A percentile compares a stretch with the other conserved stretches of the same genome.
phyloP scores from a whole-genome alignment of 192 early-diverging fungal genomes.

The Kickxella alabastrina region DNA sequence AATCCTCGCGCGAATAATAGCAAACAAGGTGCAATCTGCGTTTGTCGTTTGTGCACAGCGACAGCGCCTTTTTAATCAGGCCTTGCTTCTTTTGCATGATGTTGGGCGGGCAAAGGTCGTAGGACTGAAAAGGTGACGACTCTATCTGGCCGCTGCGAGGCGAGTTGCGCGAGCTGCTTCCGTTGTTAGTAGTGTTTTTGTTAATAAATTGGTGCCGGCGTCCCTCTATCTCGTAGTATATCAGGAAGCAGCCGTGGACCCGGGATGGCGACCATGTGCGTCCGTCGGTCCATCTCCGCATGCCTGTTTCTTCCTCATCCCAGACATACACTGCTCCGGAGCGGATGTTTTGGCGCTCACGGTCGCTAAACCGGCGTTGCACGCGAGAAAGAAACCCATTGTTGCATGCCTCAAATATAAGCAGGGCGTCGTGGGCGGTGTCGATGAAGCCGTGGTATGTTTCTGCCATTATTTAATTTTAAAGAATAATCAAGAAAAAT shows the following conservation, averaged over 20 bases:
- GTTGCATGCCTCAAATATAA: constrained; percentile 87
- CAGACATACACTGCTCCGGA: constrained; percentile 86
- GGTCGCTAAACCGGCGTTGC: constrained; percentile 77
- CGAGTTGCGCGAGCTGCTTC: constrained; percentile 37
- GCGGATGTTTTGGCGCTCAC: constrained; percentile 73
- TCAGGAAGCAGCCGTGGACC: constrained; percentile 82
- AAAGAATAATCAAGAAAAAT: constrained; percentile 3
- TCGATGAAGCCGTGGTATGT: constrained; percentile 81
- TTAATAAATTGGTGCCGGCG: constrained; percentile 55
- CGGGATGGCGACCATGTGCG: constrained; percentile 83
- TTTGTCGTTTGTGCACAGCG: constrained; percentile 74
- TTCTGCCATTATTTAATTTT: too few relatives aligned
- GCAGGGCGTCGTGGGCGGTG: constrained; percentile 80
- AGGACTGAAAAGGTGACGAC: constrained; percentile 14
- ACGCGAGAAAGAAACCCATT: constrained; percentile 63
- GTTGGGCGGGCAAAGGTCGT: constrained; percentile 42
- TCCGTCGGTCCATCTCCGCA: constrained; percentile 90
- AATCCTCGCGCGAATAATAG: constrained; percentile 81
- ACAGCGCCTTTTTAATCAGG: constrained; percentile 82
- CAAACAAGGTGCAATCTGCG: constrained; percentile 85
- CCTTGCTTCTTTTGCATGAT: constrained; percentile 68
- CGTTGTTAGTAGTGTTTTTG: constrained; percentile 6
- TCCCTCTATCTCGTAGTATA: constrained; percentile 80
- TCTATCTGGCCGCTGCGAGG: constrained; percentile 17
- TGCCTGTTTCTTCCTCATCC: constrained; percentile 88